phyloP scores from a whole-genome alignment of 768 basidiomycete genomes.

The Rhizopogon salebrosus region DNA sequence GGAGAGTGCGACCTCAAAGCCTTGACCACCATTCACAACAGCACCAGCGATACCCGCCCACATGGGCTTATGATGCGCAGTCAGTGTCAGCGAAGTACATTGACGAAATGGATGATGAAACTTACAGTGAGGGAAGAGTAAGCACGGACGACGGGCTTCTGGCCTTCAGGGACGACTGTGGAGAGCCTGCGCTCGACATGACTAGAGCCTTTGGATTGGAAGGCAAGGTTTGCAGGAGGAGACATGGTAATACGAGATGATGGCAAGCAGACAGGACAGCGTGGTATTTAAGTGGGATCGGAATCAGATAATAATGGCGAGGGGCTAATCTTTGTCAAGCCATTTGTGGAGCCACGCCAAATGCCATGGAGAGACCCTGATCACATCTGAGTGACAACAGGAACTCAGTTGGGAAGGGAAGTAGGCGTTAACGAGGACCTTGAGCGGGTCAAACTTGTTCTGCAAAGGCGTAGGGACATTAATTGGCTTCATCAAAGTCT shows the following conservation, averaged over 20 bases:
- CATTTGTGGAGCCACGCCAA: conserved; percentile 1
- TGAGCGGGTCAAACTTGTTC: conserved; percentile 2
- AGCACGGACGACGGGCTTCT: conserved; percentile 49
- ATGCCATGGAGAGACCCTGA: conserved; percentile 18
- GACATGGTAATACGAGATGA: conserved; percentile 45
- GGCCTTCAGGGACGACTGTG: conserved; percentile 36
- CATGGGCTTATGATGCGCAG: conserved; percentile 57
- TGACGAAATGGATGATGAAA: conserved; percentile 6
- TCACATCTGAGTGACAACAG: conserved; percentile 9
- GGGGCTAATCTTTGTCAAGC: conserved; percentile 6
- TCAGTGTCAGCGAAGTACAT: conserved; percentile 5
- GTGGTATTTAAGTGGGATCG: conserved; percentile 28
- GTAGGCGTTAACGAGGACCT: conserved; percentile 8
- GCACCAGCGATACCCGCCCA: conserved; percentile 78
- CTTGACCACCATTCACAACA: conserved; percentile 51
- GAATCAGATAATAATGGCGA: conserved; percentile 5
- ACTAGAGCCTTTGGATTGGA: conserved; percentile 60
- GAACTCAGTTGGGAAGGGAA: not conserved
- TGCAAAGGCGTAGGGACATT: not conserved
- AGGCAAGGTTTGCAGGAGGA: conserved; percentile 34
- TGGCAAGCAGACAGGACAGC: conserved; percentile 12
- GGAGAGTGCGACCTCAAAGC: conserved; percentile 71
- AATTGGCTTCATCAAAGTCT: not conserved
- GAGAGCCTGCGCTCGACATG: conserved; percentile 68
- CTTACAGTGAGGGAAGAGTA: conserved; percentile 67